Base-by-base conservation (phyloP, 2,329 filamentous ascomycete species). In the Scedosporium apiospermum region DNA sequence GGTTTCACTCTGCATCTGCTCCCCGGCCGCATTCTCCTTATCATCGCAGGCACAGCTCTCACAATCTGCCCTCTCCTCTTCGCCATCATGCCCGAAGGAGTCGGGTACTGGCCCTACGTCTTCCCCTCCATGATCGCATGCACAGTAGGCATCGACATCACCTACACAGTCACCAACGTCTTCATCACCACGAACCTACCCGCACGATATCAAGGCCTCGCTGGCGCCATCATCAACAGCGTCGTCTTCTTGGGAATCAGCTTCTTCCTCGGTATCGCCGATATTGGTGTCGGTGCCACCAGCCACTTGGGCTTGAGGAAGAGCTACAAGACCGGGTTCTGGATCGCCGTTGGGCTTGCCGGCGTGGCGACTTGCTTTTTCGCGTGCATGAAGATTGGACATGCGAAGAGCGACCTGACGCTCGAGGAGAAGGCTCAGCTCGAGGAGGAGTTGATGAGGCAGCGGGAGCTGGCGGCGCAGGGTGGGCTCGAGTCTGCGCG, bases 101-200 rank as follows among this genome's bases (percentile, higher is more conserved):
- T 77, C 0, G 81, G 76, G 63, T 84, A 86, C 72, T 89, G 87
- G 87, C 79, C 82, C 0, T 89, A 79, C 69, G 78, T 86, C 3
- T 87, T 89, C 66, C 84, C 86, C 0, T 71, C 79, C 4, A 84
- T 84, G 82, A 72, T 84, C 6, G 82, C 80, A 63, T 81, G 79
- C 14, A 88, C 86, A 0, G 73, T 88, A 23, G 85, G 84, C 3
- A 85, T 89, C 62, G 87, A 90, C 66, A 80, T 89, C 55, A 82
- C 82, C 6, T 88, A 84, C 72, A 88, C 84, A 63, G 78, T 89
- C 2, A 80, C 84, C 38, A 88, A 86, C 65, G 81, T 89, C 61
- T 89, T 88, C 70, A 82, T 88, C 61, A 88, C 86, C 0, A 88
- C 85, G 0, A 82, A 78, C 16, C 71, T 89, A 60, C 84, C 85